A percentile compares a stretch with the other conserved stretches of the same genome.
Conservation (phyloP, 164 flowering plant genomes). For the Houttuynia cordata region DNA sequence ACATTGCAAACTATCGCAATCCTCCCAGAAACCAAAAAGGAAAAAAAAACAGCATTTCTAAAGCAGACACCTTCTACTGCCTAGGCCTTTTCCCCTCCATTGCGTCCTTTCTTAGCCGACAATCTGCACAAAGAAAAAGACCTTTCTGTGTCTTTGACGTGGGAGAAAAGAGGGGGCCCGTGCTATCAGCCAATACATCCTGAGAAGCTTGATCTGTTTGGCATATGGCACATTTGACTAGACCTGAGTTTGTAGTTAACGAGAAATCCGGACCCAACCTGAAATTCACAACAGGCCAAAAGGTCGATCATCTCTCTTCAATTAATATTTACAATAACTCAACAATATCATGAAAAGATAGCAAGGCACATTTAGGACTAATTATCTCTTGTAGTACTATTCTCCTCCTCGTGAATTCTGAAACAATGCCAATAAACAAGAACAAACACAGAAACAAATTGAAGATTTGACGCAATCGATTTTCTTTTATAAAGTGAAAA, state of each 20-base stretch:
- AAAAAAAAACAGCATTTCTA: conserved; percentile 14
- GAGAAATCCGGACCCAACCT: conserved; percentile 74
- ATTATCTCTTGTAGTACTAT: background rate
- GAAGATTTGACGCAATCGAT: no score
- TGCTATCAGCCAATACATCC: conserved; percentile 45
- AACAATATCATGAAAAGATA: background rate
- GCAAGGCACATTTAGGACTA: background rate
- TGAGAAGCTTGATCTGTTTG: conserved; percentile 63
- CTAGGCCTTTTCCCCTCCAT: conserved; percentile 91
- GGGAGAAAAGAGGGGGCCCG: conserved; percentile 54
- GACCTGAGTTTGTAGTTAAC: conserved; percentile 38
- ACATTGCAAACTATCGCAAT: conserved; percentile 11
- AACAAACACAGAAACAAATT: no score
- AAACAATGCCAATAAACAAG: no score
- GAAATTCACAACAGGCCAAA: conserved; percentile 13
- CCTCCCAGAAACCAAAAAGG: conserved; percentile 21
- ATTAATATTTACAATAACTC: background rate
- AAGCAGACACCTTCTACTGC: conserved; percentile 22
- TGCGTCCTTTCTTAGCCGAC: conserved; percentile 81
- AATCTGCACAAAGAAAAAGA: conserved; percentile 64
- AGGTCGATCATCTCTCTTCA: background rate
- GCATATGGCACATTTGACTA: conserved; percentile 75
- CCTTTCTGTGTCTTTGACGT: conserved; percentile 73
- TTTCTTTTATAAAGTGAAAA: no score
- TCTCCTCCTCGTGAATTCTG: no score